Evolutionary conservation across 1,284 basidiomycete genomes (phyloP), one percentile per base, ranked within the genome.

Genomic region (Acaromyces ingoldii): DNA sequence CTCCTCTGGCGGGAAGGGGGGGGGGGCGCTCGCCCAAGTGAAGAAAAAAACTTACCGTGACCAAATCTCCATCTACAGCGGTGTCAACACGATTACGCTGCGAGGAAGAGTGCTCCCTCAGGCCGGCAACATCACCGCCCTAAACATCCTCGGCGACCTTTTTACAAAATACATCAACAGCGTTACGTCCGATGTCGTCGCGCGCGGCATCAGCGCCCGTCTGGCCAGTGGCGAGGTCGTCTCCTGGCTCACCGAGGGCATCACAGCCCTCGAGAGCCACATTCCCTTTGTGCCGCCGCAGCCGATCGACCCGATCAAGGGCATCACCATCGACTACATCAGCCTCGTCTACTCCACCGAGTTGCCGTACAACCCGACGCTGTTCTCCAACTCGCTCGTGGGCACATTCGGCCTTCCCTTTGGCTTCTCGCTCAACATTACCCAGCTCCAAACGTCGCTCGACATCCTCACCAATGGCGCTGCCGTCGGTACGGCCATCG

Each of bases 111-210:
- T 89, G 39, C 64, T 84, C 19, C 81, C 79, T 4, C 84, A 88
- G 58, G 79, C 77, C 17, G 77, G 77, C 56, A 70, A 77, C 26
- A 58, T 79, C 11, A 74, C 77, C 9, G 78, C 81, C 25, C 80
- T 89, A 39, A 78, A 78, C 6, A 65, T 76, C 15, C 76, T 87
- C 46, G 85, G 85, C 2, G 70, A 81, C 53, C 77, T 89, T 38
- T 88, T 89, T 73, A 86, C 85, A 13, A 81, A 82, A 48, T 88
- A 86, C 74, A 78, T 89, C 62, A 88, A 88, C 65, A 81, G 84
- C 19, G 81, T 83, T 33, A 74, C 71, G 7, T 82, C 84, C 1
- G 79, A 78, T 3, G 84, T 87, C 31, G 65, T 82, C 53, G 87
- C 85, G 2, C 77, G 75, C 3, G 86, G 87, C 31, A 73, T 63